Evolutionary conservation across 495 filamentous ascomycete genomes (phyloP), one percentile per base, ranked within the genome.

Genomic region (Penicillium desertorum): DNA sequence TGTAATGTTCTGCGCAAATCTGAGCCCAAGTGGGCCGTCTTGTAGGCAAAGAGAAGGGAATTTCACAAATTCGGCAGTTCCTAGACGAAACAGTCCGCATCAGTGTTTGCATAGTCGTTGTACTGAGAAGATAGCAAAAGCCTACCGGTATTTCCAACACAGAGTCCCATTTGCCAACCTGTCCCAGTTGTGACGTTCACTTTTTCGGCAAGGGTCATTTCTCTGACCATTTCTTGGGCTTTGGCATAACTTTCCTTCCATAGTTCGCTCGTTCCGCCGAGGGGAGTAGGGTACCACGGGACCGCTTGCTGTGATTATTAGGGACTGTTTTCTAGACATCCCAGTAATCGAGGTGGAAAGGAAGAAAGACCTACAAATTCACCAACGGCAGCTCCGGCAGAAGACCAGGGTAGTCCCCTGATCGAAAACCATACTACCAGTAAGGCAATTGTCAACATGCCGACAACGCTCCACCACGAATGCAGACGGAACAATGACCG

Each of bases 101-200:
- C 17, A 53, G 39, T 47, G 42, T 36, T 11, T 17, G 55, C 16
- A 42, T 9, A 16, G 45, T 9, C 61, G 20, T 12, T 48, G 16
- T 25, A 39, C 12, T 30, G 23, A 53, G 4, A 37, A 7, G 32
- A 51, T n/a, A 10, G 1, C 43, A 43, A 32, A n/a, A 23, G 30
- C 62, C 22, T 60, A 78, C 77, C 77, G 7, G 91, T 96, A 70
- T 96, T 96, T 17, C 93, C 94, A 5, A 98, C 91, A 54, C 92
- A 94, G 46, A 91, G 78, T 0, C 88, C 91, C 87, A 93, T 93
- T 68, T 81, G 76, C 93, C 92, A 97, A 8, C 94, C 93, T 0
- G 85, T 92, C 0, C 93, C 93, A 0, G 92, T 96, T 0, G 94
- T 97, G 61, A 97, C 79, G 70, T 97, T 97, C 53, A 98, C 89